Percentiles rank a stretch among this genome's conserved stretches.
Conservation (phyloP, 2,329 filamentous ascomycete genomes). For the Lachnellula suecica region DNA sequence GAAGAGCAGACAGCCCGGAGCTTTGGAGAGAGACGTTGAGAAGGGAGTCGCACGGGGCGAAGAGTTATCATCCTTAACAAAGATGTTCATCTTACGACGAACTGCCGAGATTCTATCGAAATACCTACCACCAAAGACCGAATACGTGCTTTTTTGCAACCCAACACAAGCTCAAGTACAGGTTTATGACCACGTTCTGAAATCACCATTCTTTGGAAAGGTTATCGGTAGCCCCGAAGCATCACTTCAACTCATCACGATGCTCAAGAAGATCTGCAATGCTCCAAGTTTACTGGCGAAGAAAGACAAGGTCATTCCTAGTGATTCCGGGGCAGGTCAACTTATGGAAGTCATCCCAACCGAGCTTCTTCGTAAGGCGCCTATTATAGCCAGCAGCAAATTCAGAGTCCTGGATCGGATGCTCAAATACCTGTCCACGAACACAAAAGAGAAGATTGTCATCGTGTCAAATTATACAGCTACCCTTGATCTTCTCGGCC, state of each 20-base stretch:
- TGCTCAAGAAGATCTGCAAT: slow-evolving; percentile 75
- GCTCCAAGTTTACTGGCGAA: slow-evolving; percentile 62
- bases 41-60: slow-evolving; percentile 73
- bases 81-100: slow-evolving; percentile 82
- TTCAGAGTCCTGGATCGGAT: slow-evolving; percentile 66
- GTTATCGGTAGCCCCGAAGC: slow-evolving; percentile 62
- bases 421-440: slow-evolving; percentile 57
- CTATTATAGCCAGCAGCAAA: slow-evolving; percentile 61
- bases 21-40: slow-evolving; percentile 68
- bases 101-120: slow-evolving; percentile 91
- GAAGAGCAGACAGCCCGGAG: slow-evolving; percentile 56
- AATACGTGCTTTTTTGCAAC: slow-evolving; percentile 93
- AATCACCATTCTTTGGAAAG: slow-evolving; percentile 60
- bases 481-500: slow-evolving; percentile 66
- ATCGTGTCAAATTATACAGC: slow-evolving; percentile 76
- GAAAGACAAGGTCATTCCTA: slow-evolving; percentile 36
- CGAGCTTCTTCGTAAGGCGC: slow-evolving; percentile 50
- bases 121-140: slow-evolving; percentile 87
- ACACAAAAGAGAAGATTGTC: slow-evolving; percentile 68
- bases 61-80: slow-evolving; percentile 87
- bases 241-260: slow-evolving; percentile 67
- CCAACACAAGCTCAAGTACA: slow-evolving; percentile 89
- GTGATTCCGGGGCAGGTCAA: slow-evolving; percentile 36
- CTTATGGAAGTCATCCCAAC: slow-evolving; percentile 54
- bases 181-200: slow-evolving; percentile 71